Conservation (phyloP, 441 rosid species). For the Daphne laureola region DNA sequence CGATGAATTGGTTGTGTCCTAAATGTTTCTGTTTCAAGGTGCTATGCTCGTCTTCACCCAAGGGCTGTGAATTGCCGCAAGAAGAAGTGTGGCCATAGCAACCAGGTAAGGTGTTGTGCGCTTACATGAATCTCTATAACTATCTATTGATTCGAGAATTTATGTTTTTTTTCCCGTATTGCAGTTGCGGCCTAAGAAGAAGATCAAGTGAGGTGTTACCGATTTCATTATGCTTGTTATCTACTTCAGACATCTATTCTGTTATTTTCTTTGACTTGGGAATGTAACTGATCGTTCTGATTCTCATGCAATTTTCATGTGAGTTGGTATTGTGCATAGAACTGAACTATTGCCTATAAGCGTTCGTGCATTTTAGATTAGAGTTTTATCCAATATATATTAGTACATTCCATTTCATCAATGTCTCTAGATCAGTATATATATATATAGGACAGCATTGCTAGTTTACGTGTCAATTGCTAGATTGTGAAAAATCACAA, state of each 20-base stretch:
- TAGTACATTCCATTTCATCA: no score
- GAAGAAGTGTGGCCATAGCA: conserved; percentile 72
- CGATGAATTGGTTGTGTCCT: no score
- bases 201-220: conserved; percentile 53
- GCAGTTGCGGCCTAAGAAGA: conserved; percentile 77
- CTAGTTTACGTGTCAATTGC: no score
- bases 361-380: no score
- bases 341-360: no score
- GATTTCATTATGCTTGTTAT: neutral
- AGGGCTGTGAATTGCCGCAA: conserved; percentile 65
- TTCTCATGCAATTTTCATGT: no score
- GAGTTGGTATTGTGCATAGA: no score
- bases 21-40: conserved; percentile 20
- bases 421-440: no score
- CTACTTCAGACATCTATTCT: neutral
- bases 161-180: neutral
- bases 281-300: no score
- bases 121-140: neutral
- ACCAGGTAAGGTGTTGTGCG: conserved; percentile 31
- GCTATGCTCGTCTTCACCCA: conserved; percentile 61
- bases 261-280: neutral
- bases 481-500: no score
- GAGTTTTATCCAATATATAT: no score
- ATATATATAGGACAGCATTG: no score
- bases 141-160: neutral